A percentile compares a stretch with the other conserved stretches of the same genome.
These are phyloP conservation scores for Monilinia polystroma DNA, from an alignment of 2,329 filamentous ascomycete genomes.

Conservation along the genomic window DNA sequence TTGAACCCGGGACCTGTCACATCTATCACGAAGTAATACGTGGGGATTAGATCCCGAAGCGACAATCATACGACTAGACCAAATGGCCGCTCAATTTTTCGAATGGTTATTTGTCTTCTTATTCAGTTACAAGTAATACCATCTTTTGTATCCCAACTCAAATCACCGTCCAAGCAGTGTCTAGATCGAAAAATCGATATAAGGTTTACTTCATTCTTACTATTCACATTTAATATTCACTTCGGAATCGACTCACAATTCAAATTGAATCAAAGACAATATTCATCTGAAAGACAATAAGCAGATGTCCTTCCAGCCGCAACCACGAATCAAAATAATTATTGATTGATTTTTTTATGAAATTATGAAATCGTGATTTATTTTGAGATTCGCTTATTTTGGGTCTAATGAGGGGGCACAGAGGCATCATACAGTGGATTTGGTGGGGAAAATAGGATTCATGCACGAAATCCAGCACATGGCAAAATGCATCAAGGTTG, in stretches of 20 bases:
- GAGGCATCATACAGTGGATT: not conserved
- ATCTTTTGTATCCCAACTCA: not conserved
- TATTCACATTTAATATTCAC: not conserved
- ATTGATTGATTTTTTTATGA: not conserved
- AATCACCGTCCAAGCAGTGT: no score
- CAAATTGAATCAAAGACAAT: not conserved
- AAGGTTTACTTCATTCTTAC: not conserved
- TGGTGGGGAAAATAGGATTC: not conserved
- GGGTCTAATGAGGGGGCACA: not conserved
- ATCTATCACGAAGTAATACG: conserved; percentile 17
- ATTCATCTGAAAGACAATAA: not conserved
- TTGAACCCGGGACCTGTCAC: conserved; percentile 10
- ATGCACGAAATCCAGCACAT: not conserved
- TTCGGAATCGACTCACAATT: not conserved
- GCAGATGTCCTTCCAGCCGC: not conserved
- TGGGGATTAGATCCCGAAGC: conserved; percentile 8
- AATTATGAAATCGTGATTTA: not conserved
- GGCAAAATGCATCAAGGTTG: not conserved
- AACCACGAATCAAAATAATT: not conserved
- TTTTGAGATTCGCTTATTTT: conserved; percentile 10
- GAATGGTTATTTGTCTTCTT: rapidly evolving
- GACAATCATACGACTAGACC: conserved; percentile 11
- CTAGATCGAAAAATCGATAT: no score
- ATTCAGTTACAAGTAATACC: not conserved
- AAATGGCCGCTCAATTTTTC: not conserved